Conservation (phyloP, 1,284 basidiomycete species). For the Pseudozyma sp. region DNA sequence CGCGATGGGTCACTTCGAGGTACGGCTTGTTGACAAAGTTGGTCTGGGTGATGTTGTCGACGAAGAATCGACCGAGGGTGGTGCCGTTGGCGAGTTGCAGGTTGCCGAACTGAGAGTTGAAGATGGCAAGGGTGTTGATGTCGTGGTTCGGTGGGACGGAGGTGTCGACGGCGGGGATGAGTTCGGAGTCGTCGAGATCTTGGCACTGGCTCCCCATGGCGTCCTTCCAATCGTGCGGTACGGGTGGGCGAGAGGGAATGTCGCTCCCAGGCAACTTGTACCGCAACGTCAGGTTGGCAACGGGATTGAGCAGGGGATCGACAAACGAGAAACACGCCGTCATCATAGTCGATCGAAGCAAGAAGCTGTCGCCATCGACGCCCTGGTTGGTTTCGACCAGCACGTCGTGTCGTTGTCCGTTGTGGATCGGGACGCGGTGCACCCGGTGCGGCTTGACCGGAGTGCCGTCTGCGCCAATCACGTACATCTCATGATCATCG, state of each 20-base stretch:
- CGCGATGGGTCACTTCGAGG: constrained; percentile 43
- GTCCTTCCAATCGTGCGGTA: constrained; percentile 47
- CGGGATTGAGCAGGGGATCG: constrained; percentile 38
- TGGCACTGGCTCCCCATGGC: constrained; percentile 28
- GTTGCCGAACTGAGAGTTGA: constrained; percentile 45
- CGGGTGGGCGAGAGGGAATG: constrained; percentile 10
- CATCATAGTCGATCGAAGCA: constrained; percentile 46
- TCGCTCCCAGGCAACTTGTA: constrained; percentile 20
- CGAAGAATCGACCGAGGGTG: constrained; percentile 43
- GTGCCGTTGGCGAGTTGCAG: constrained; percentile 36
- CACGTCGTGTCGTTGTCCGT: constrained; percentile 58
- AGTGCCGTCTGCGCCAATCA: constrained; percentile 55
- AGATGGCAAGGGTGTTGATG: constrained; percentile 32
- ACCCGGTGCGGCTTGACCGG: constrained; percentile 35
- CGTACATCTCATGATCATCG: constrained; percentile 41
- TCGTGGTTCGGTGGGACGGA: constrained; percentile 26
- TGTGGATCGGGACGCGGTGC: constrained; percentile 52
- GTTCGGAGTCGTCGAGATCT: constrained; percentile 41
- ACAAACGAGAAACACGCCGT: constrained; percentile 43
- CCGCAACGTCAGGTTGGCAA: constrained; percentile 40
- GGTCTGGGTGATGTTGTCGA: constrained; percentile 44
- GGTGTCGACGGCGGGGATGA: constrained; percentile 55
- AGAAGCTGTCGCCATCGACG: constrained; percentile 41
- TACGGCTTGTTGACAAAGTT: constrained; percentile 64
- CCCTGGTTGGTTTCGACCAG: constrained; percentile 42